Conservation (phyloP, 148 eudicot species). For the Dianthus caryophyllus region DNA sequence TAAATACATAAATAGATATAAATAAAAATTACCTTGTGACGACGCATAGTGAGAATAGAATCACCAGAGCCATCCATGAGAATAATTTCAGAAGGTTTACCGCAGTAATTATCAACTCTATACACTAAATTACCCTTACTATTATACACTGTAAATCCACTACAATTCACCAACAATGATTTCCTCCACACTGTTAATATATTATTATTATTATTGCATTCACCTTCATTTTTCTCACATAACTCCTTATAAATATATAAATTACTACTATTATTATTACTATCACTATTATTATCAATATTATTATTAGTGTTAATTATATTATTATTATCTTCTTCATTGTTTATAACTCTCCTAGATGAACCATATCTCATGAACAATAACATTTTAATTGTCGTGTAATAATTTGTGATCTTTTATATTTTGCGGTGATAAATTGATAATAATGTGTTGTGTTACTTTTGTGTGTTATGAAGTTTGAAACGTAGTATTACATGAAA, state of each 20-base stretch:
- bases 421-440: neutral
- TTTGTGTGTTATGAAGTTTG: neutral
- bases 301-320: neutral
- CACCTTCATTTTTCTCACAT: too few species aligned
- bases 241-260: neutral
- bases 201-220: too few species aligned
- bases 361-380: constrained; percentile 26
- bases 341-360: constrained; percentile 30
- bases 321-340: neutral
- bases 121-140: constrained; percentile 49
- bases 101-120: constrained; percentile 69
- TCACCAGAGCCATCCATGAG: constrained; percentile 75
- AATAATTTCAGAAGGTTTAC: constrained; percentile 39
- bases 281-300: neutral
- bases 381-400: constrained; percentile 21
- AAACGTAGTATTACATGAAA: neutral
- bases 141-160: constrained; percentile 74
- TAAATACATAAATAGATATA: neutral
- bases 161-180: constrained; percentile 55
- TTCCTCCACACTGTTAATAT: constrained; percentile 79
- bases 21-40: constrained; percentile 49
- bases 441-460: too few species aligned
- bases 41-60: constrained; percentile 51
- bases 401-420: constrained; percentile 1
- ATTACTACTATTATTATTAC: neutral